These are phyloP conservation scores for Microdochium bolleyi DNA, from an alignment of 2,329 filamentous ascomycete species.

Conservation along the genomic window DNA sequence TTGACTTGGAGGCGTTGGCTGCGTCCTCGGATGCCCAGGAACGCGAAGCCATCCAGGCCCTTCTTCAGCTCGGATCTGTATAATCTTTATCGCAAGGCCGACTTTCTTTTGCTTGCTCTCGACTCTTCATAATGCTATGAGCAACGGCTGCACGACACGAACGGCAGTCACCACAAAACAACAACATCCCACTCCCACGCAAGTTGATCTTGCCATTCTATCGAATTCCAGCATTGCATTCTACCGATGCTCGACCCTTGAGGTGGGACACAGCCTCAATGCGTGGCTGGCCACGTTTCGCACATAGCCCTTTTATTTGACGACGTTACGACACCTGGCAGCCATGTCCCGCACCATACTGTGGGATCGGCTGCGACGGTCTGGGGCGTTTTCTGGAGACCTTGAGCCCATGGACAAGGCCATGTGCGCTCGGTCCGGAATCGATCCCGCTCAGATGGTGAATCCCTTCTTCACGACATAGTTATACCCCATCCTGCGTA, in stretches of 20 bases:
- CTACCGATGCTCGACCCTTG: not conserved
- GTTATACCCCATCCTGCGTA: not conserved
- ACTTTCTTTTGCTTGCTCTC: conserved; percentile 33
- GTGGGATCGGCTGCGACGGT: not conserved
- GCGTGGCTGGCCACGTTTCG: not conserved
- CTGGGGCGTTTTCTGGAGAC: not conserved
- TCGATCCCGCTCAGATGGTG: not conserved
- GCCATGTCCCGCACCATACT: not conserved
- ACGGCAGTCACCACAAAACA: not conserved
- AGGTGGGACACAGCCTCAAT: not conserved
- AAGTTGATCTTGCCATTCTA: not conserved
- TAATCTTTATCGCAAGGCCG: conserved; percentile 48
- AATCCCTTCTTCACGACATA: not conserved
- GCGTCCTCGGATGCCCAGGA: conserved; percentile 61
- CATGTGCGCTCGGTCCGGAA: not conserved
- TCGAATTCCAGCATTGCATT: not conserved
- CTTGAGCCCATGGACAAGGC: not conserved
- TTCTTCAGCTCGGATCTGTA: conserved; percentile 74
- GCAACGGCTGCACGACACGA: not conserved
- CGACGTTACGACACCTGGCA: not conserved
- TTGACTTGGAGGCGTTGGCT: conserved; percentile 43
- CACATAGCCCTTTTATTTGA: not conserved
- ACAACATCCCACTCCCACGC: not conserved
- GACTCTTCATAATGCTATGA: not conserved
- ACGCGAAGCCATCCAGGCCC: conserved; percentile 73